Base-by-base conservation (phyloP, 306 rosid species). In the Fagus sylvatica region DNA sequence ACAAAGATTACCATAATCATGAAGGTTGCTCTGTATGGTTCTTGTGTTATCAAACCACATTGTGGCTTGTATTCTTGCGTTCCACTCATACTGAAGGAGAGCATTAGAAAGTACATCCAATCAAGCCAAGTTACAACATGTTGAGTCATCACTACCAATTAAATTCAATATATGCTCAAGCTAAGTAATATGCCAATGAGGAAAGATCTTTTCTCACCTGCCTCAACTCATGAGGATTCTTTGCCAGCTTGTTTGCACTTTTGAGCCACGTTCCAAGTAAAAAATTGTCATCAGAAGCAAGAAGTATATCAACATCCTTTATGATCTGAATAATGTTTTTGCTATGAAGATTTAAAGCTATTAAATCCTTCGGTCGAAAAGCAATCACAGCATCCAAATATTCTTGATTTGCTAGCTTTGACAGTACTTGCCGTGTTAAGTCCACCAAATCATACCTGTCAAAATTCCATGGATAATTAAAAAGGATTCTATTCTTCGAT, bases 251-350 rank as follows among this genome's bases (percentile, higher is more conserved):
- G 60, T 90, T 94, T 59, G 98, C 95, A 82, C 91, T 90, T 84
- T 89, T 88, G 40, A 94, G 97, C 97, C 98, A 94, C 32, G 97
- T 94, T 85, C 97, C 98, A 62, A 94, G 85, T 71, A 94, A 88
- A 74, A 90, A 94, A 72, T 90, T 92, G 79, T 90, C 90, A 77
- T 94, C 91, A 8, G 97, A 89, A 75, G 95, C 93, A 72, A 94
- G 98, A 78, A 92, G 79, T 33, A 65, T 55, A 71, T 94, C 95
- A 34, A 90, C 89, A 88, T 94, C 98, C 86, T 84, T 84, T 64
- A 92, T 88, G 76, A 94, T 84, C 74, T 88, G 88, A 70, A 94
- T 80, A 72, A 92, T 92, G 74, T 74, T 90, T 73, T 82, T 69
- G 88, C 93, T 85, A 72, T 87, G 83, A 55, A 71, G 74, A 79